Base-by-base conservation (phyloP, 352 stramenopile species). In the Phytophthora vignae region DNA sequence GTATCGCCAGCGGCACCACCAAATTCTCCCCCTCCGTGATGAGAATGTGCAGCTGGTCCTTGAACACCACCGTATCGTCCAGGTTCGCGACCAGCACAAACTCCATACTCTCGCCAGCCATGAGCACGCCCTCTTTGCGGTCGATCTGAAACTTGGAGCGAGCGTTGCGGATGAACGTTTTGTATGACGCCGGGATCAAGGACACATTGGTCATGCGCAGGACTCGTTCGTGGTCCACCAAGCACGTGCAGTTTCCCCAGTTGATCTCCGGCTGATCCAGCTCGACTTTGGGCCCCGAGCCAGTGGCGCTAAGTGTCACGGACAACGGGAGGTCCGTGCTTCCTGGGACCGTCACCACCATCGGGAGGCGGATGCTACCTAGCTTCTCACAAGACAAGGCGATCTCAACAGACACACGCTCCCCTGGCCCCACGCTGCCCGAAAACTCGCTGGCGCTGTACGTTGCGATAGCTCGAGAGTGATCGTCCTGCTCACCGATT, bases 21-120 rank as follows among this genome's bases (percentile, higher is more conserved):
- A 98, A 46, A 36, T 92, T 98, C 2, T 98, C 94, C 11, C 96
- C 96, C 55, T 99, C 92, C 0, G 83, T 79, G 21, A 98, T 85
- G 55, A 98, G 77, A 55, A 99, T 91, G 68, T 99, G 91, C 1
- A 99, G 80, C 63, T 98, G 91, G 65, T 99, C 96, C 60, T 95
- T 96, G 73, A 98, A 95, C 12, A 92, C 50, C 6, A 93, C 81
- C 17, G 94, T 98, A 65, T 99, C 96, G 76, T 99, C 96, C n/a
- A 98, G 64, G 49, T 97, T 97, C 0, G 96, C 96, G 11, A 91
- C 90, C 3, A 99, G 70, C 1, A 82, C 75, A 21, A 98, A 71
- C 33, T 86, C 80, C 0, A 93, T 27, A 17, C 71, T 86, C 65
- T 98, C 92, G 6, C 84, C 81, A 21, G 96, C 93, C 29, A 84